Evolutionary conservation across 192 early-diverging fungal genomes (phyloP).

Genomic region (Coemansia sp.): DNA sequence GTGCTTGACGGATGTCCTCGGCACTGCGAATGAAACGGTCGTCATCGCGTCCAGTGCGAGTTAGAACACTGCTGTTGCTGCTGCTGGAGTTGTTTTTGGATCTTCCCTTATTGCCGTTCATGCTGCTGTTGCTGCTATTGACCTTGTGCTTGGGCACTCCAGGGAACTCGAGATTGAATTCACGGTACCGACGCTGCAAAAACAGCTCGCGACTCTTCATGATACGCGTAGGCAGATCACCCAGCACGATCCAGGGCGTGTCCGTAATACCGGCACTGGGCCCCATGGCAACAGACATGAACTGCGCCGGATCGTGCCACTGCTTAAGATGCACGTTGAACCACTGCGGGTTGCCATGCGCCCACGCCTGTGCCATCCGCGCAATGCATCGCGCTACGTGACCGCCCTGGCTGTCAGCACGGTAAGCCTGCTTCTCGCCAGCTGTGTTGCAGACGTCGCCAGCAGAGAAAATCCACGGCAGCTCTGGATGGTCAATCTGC

Average conservation of each 20-base stretch:
- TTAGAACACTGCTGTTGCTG: background rate
- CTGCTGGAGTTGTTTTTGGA: no score
- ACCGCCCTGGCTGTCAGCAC: constrained; percentile 48
- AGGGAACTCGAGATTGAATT: constrained; percentile 52
- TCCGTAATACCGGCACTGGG: constrained; percentile 47
- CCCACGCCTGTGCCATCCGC: constrained; percentile 51
- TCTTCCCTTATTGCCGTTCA: background rate
- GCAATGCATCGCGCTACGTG: constrained; percentile 53
- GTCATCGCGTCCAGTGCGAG: constrained; percentile 1
- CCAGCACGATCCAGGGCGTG: constrained; percentile 56
- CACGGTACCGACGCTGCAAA: constrained; percentile 50
- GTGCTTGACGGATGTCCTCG: background rate
- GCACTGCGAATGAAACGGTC: constrained; percentile 8
- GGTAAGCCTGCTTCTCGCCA: constrained; percentile 54
- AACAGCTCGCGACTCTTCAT: constrained; percentile 56
- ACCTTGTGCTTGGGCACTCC: constrained; percentile 22
- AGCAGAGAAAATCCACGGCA: constrained; percentile 72
- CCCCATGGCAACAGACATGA: constrained; percentile 51
- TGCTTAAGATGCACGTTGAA: constrained; percentile 46
- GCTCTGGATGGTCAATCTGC: constrained; percentile 65
- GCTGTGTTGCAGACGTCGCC: constrained; percentile 63
- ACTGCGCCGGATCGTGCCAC: constrained; percentile 54
- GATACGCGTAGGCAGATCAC: constrained; percentile 51
- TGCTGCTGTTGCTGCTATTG: constrained; percentile 8
- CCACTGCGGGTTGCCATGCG: constrained; percentile 40